Evolutionary conservation across 2,329 filamentous ascomycete species (phyloP).

Genomic region (Talaromyces sp.): DNA sequence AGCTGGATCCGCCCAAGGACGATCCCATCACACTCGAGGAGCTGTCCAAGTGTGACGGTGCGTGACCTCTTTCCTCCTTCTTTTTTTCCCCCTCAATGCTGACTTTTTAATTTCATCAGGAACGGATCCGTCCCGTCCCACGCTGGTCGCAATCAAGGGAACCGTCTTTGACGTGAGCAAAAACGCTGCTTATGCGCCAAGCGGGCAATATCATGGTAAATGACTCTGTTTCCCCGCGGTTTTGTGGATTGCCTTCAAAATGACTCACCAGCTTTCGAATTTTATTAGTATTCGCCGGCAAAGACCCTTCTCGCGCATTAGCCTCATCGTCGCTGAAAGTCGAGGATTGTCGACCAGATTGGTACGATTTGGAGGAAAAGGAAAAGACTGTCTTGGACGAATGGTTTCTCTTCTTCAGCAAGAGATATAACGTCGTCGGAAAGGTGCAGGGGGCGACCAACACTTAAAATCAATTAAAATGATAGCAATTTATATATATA

Average conservation of each 20-base stretch:
- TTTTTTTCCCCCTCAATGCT: not conserved
- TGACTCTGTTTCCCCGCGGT: no score
- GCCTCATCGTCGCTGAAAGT: conserved; percentile 78
- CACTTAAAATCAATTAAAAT: not conserved
- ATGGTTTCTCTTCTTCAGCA: conserved; percentile 95
- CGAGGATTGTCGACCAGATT: conserved; percentile 77
- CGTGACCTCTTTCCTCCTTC: conserved; percentile 23
- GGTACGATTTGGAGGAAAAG: conserved; percentile 75
- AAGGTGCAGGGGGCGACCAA: conserved; percentile 27
- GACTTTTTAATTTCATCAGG: conserved; percentile 18
- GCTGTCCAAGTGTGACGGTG: conserved; percentile 77
- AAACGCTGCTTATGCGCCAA: conserved; percentile 78
- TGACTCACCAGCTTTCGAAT: not conserved
- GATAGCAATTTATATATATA: no score
- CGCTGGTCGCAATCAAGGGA: conserved; percentile 66
- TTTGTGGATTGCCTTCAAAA: no score
- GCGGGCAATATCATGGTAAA: conserved; percentile 84
- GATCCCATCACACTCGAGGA: conserved; percentile 78
- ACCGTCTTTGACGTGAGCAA: conserved; percentile 90
- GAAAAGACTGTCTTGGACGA: conserved; percentile 80
- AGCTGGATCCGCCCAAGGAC: conserved; percentile 77
- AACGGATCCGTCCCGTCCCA: conserved; percentile 44
- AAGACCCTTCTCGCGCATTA: conserved; percentile 89
- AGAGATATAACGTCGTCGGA: conserved; percentile 77
- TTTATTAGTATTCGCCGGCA: conserved; percentile 81